Evolutionary conservation across 352 stramenopile genomes (phyloP), one percentile per base, ranked within the genome.

Genomic region (Pythium sp.): DNA sequence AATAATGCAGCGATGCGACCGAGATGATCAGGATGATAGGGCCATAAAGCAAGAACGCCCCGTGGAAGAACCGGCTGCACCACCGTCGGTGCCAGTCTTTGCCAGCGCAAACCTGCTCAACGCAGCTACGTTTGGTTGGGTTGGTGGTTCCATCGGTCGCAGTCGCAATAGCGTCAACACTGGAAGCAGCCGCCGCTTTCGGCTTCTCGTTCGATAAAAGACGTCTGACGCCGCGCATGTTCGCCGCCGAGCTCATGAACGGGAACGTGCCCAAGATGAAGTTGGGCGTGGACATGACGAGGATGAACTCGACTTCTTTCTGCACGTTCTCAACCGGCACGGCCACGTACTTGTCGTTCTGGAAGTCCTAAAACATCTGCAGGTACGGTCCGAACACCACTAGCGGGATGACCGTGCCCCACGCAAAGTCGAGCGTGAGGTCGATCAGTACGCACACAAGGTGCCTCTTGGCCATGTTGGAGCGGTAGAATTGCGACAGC

Each of bases 381-480:
- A 70, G 14, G 12, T 71, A 71, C 18, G 69, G 65, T 18, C 64
- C 56, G 28, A 69, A 65, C 58, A 75, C 59, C 62, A 66, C 62
- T 14, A 73, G 30, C 3, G 72, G 72, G 26, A 78, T 38, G 7
- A 75, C 7, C 2, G 51, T 63, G 2, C 72, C 72, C 69, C 72
- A 78, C 5, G 68, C 59, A 24, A 73, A 75, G 41, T 75, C 69
- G 8, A 78, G 65, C 41, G 62, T 56, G 51, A 57, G 51, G 24
- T 57, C 51, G 11, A 57, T 18, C 11, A 57, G 24, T 24, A 57
- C 51, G 51, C 22, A 57, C 22, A 36, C 22, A 3, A 57, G n/a
- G 4, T 12, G 51, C 9, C 51, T 24, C 28, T 57, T 57, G 22
- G 24, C 24, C 51, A 30, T 57, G 9, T 57, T 18, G 51, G 51